Conservation (phyloP, 1,284 basidiomycete species). For the Papiliotrema terrestris region DNA sequence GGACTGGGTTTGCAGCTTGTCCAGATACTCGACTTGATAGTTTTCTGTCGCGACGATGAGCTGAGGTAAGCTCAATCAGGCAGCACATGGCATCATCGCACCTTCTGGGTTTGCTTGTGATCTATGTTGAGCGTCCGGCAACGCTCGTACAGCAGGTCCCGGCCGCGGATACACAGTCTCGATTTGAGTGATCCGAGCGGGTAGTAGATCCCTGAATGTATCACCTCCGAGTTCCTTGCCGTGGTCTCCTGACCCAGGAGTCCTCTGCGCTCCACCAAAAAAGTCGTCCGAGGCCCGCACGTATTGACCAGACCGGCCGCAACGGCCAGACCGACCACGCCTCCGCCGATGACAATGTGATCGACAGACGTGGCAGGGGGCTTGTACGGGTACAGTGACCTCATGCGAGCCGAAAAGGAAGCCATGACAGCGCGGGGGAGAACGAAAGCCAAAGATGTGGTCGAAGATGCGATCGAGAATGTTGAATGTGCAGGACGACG, state of each 20-base stretch:
- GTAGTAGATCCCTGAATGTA: slow-evolving; percentile 80
- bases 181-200: slow-evolving; percentile 83
- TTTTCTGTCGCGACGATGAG: slow-evolving; percentile 70
- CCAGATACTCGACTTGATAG: slow-evolving; percentile 66
- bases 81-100: slow-evolving; percentile 14
- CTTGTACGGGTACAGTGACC: slow-evolving; percentile 48
- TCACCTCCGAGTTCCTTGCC: slow-evolving; percentile 95
- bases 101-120: slow-evolving; percentile 73
- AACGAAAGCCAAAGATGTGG: too few species aligned
- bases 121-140: slow-evolving; percentile 67
- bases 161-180: slow-evolving; percentile 77
- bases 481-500: too few species aligned
- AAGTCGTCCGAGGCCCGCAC: slow-evolving; percentile 69
- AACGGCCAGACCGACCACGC: slow-evolving; percentile 83
- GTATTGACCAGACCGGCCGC: slow-evolving; percentile 68
- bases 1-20: slow-evolving; percentile 65
- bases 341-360: slow-evolving; percentile 88
- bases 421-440: not conserved
- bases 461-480: too few species aligned
- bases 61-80: slow-evolving; percentile 14
- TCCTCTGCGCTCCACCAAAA: slow-evolving; percentile 74
- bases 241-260: slow-evolving; percentile 72
- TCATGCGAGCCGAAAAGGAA: slow-evolving; percentile 12
- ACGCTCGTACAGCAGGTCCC: slow-evolving; percentile 76
- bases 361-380: slow-evolving; percentile 74